Conservation (phyloP, 345 rosid genomes). For the Eucalyptus erythrocorys region DNA sequence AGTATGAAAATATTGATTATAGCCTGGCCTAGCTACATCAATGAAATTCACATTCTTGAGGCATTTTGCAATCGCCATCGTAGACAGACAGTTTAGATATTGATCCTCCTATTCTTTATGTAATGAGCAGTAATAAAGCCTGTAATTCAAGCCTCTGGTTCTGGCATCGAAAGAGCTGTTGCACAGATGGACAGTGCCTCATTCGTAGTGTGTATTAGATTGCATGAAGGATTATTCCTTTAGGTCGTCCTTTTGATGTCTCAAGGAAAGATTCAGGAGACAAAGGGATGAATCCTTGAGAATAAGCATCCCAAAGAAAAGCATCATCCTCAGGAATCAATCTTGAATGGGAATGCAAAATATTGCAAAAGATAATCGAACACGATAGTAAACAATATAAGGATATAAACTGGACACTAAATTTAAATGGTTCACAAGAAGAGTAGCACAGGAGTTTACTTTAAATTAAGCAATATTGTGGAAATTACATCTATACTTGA, state of each 20-base stretch:
- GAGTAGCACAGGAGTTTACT: background rate
- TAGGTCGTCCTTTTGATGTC: background rate
- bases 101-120: background rate
- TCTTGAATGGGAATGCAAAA: background rate
- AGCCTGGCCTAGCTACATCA: background rate
- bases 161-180: background rate
- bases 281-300: background rate
- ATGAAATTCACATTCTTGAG: background rate
- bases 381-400: background rate
- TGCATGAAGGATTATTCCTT: background rate
- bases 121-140: background rate
- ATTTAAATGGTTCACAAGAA: background rate
- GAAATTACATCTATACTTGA: background rate
- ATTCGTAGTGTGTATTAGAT: background rate
- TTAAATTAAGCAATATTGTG: background rate
- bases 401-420: fast-evolving
- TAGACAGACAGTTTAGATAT: background rate
- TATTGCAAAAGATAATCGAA: background rate
- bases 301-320: background rate
- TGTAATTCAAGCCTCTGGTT: background rate
- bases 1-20: background rate
- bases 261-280: background rate
- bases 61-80: background rate
- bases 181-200: background rate
- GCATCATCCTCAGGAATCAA: background rate